Evolutionary conservation across 805 yeast species (phyloP).

Genomic region (Teunomyces atbi): DNA sequence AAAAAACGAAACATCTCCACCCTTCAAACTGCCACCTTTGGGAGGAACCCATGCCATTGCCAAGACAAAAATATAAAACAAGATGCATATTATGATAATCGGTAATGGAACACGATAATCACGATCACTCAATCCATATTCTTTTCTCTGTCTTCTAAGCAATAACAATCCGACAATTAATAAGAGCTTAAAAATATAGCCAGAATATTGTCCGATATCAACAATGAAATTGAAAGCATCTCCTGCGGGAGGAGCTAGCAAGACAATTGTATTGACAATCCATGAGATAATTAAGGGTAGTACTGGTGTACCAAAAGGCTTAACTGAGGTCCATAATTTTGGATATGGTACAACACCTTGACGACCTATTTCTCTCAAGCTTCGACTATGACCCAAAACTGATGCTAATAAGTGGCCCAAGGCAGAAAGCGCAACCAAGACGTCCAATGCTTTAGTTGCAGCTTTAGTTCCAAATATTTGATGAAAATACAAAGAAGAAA

Average conservation of each 20-base stretch:
- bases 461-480: constrained; percentile 30
- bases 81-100: constrained; percentile 26
- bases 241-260: constrained; percentile 34
- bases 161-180: constrained; percentile 26
- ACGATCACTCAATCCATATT: constrained; percentile 25
- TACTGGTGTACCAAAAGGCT: constrained; percentile 32
- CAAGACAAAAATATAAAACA: constrained; percentile 37
- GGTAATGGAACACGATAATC: constrained; percentile 36
- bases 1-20: constrained; percentile 43
- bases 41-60: constrained; percentile 46
- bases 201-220: constrained; percentile 29
- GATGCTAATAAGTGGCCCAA: constrained; percentile 30
- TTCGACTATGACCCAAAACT: constrained; percentile 28
- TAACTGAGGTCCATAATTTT: constrained; percentile 26
- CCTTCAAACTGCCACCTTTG: constrained; percentile 33
- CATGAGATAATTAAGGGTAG: constrained; percentile 24
- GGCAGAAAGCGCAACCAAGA: constrained; percentile 30
- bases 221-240: constrained; percentile 34
- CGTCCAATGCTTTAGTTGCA: constrained; percentile 23
- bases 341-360: constrained; percentile 34
- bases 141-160: constrained; percentile 30
- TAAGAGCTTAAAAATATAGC: constrained; percentile 26
- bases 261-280: constrained; percentile 25
- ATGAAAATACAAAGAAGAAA: constrained; percentile 28
- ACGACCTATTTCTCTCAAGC: constrained; percentile 33